These are phyloP conservation scores for Pseudogymnoascus sp. DNA, from an alignment of 2,329 filamentous ascomycete species.

Conservation along the genomic window DNA sequence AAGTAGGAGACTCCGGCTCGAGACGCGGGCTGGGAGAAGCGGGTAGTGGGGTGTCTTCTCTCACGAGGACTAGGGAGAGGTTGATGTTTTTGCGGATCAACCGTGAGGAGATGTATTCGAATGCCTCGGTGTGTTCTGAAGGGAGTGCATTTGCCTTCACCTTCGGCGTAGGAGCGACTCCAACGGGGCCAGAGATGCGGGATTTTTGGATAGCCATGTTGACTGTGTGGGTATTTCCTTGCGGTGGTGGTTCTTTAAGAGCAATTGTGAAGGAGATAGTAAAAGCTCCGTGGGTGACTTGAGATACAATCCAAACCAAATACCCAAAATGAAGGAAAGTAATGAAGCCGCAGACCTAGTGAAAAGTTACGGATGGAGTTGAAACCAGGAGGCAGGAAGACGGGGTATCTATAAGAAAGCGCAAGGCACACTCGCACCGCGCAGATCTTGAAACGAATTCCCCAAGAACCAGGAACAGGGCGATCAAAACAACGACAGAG, in stretches of 20 bases:
- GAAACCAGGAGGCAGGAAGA: not conserved
- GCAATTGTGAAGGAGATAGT: not conserved
- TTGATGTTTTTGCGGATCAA: constrained; percentile 47
- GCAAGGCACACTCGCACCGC: not conserved
- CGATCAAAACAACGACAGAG: not conserved
- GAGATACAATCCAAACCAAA: constrained; percentile 1
- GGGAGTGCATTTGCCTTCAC: constrained; percentile 51
- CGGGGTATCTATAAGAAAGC: not conserved
- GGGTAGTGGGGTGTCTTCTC: constrained; percentile 48
- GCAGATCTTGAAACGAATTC: constrained; percentile 5
- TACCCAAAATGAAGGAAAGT: constrained; percentile 4
- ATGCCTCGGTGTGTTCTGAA: constrained; percentile 41
- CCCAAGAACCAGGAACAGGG: not conserved
- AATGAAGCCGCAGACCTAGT: constrained; percentile 2
- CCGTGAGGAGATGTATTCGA: constrained; percentile 49
- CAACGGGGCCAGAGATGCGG: constrained; percentile 53
- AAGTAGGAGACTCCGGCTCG: not conserved
- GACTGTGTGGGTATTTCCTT: constrained; percentile 1
- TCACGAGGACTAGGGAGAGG: constrained; percentile 49
- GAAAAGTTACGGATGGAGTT: not conserved
- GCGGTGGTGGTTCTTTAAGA: not conserved
- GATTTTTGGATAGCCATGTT: constrained; percentile 35
- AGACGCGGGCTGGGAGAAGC: constrained; percentile 15
- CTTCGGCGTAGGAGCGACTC: constrained; percentile 48
- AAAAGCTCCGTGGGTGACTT: not conserved